A percentile compares a stretch with the other conserved stretches of the same genome.
These are phyloP conservation scores for Croton setiger DNA, from an alignment of 441 rosid species.

Conservation along the genomic window DNA sequence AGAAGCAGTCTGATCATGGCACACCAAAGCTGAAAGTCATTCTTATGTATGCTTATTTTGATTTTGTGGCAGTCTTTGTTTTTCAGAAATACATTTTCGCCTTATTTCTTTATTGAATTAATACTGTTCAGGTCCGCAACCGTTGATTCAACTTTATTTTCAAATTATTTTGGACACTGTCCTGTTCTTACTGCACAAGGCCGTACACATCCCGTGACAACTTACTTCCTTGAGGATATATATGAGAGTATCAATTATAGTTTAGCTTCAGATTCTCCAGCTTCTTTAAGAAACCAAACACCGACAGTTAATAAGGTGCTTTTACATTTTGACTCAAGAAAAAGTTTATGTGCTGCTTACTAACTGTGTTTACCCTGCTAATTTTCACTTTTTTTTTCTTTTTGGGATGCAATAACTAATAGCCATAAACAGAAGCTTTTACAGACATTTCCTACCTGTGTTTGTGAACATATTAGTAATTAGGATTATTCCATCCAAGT, in stretches of 20 bases:
- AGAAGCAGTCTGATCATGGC: conserved; percentile 59
- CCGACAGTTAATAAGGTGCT: conserved; percentile 55
- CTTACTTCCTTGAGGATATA: conserved; percentile 80
- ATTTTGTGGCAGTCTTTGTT: conserved; percentile 12
- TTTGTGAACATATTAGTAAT: not conserved
- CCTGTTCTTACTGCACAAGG: conserved; percentile 90
- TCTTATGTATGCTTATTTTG: conserved; percentile 64
- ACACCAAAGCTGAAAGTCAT: conserved; percentile 69
- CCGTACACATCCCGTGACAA: conserved; percentile 81
- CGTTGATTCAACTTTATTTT: conserved; percentile 81
- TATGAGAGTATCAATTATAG: conserved; percentile 67
- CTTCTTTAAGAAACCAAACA: conserved; percentile 56
- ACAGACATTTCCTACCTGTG: not conserved
- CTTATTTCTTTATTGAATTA: conserved; percentile 24
- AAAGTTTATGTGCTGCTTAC: not conserved
- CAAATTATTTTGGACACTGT: conserved; percentile 81
- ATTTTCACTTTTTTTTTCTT: not conserved
- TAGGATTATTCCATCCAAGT: not conserved
- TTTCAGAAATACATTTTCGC: not conserved
- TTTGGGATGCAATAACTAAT: no score
- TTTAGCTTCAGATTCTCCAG: conserved; percentile 87
- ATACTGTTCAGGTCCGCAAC: conserved; percentile 85
- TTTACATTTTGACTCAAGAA: conserved; percentile 18
- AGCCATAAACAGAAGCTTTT: not conserved
- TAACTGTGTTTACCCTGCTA: not conserved